Conservation (phyloP, 2,329 filamentous ascomycete species). For the Cladophialophora psammophila region DNA sequence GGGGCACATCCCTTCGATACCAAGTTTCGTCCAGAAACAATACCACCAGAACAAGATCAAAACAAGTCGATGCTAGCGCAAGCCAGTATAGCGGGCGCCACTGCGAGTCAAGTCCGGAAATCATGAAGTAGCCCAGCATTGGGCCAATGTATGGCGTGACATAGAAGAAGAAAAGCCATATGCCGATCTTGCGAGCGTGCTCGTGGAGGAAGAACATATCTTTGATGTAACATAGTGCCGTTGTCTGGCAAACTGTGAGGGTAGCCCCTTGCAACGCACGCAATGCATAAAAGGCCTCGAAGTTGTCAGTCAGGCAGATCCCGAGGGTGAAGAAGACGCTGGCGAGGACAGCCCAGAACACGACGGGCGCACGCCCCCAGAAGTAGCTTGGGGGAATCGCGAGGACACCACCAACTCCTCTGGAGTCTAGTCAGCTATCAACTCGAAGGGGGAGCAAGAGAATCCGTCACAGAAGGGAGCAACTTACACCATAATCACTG, state of each 20-base stretch:
- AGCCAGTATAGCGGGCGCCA: constrained; percentile 6
- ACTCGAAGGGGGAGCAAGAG: background rate
- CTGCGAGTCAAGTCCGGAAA: background rate
- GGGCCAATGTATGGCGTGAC: constrained; percentile 5
- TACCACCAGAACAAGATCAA: background rate
- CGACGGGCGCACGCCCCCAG: constrained; percentile 52
- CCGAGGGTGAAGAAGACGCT: constrained; percentile 48
- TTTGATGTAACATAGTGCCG: constrained; percentile 52
- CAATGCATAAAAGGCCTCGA: constrained; percentile 50
- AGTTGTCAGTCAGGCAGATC: constrained; percentile 45
- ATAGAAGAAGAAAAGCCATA: constrained; percentile 2
- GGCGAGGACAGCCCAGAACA: constrained; percentile 48
- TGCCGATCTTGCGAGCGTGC: constrained; percentile 46
- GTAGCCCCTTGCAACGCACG: constrained; percentile 55
- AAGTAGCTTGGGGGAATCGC: constrained; percentile 49
- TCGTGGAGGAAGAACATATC: constrained; percentile 52
- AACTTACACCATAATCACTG: constrained; percentile 49
- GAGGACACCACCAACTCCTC: constrained; percentile 49
- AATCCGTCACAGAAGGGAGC: background rate
- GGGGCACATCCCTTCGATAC: background rate
- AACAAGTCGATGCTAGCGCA: background rate
- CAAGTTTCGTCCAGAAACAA: constrained; percentile 6
- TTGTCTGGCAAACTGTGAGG: constrained; percentile 49
- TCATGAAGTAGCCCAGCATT: constrained; percentile 1
- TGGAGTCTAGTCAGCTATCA: background rate